phyloP scores from a whole-genome alignment of 306 rosid species.

The Corylus americana region DNA sequence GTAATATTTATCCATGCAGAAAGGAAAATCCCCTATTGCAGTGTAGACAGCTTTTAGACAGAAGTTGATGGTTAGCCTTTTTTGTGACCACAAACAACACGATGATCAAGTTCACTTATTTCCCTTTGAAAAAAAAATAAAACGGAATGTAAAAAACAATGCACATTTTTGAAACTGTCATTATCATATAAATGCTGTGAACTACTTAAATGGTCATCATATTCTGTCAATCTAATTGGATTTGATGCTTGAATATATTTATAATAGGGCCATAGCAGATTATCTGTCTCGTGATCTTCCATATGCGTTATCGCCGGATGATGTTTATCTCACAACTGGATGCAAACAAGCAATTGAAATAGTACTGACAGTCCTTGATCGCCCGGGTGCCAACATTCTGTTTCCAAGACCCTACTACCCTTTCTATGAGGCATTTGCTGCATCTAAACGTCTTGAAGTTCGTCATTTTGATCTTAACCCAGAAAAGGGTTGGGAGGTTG shows the following conservation, averaged over 20 bases:
- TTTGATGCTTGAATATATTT: background rate
- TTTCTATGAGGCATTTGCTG: constrained; percentile 14
- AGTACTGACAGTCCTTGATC: constrained; percentile 8
- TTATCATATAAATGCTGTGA: no score
- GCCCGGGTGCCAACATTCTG: constrained; percentile 37
- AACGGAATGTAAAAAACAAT: no score
- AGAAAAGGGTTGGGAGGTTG: constrained; percentile 35
- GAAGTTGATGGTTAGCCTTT: no score
- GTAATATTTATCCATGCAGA: no score
- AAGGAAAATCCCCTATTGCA: no score
- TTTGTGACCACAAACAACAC: no score
- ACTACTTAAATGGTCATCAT: no score
- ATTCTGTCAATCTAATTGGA: no score
- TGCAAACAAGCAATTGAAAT: constrained; percentile 36
- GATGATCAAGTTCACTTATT: no score
- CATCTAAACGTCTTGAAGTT: constrained; percentile 24
- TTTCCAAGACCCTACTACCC: constrained; percentile 36
- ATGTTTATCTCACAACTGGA: constrained; percentile 33
- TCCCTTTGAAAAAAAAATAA: no score
- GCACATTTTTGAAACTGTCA: no score
- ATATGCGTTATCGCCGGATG: constrained; percentile 17
- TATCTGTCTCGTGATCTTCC: constrained; percentile 37
- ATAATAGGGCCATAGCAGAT: constrained; percentile 41
- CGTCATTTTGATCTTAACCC: constrained; percentile 31
- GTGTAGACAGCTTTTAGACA: no score